phyloP scores from a whole-genome alignment of 2,329 filamentous ascomycete species.

The Keithomyces neogunnii region DNA sequence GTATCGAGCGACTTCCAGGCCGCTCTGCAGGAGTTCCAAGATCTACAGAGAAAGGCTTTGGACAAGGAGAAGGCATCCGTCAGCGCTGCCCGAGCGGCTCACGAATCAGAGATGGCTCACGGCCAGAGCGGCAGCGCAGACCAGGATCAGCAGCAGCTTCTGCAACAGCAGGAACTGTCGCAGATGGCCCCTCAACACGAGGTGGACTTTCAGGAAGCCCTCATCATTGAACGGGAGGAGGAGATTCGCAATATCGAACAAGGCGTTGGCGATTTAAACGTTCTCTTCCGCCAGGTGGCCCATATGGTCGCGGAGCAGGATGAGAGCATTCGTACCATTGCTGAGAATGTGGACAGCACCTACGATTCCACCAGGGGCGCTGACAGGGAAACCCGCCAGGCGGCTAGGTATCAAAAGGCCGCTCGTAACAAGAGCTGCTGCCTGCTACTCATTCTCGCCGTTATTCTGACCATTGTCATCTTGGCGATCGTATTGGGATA shows the following conservation, averaged over 20 bases:
- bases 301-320: constrained; percentile 95
- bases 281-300: constrained; percentile 95
- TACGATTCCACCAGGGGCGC: constrained; percentile 76
- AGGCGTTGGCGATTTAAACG: constrained; percentile 89
- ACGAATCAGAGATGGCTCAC: constrained; percentile 45
- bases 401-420: constrained; percentile 88
- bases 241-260: constrained; percentile 98
- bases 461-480: constrained; percentile 84
- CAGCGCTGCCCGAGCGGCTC: constrained; percentile 70
- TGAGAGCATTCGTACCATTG: constrained; percentile 75
- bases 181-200: constrained; percentile 86
- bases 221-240: constrained; percentile 92
- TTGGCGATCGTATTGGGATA: constrained; percentile 75
- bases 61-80: constrained; percentile 89
- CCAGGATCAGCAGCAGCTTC: constrained; percentile 25
- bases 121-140: constrained; percentile 12
- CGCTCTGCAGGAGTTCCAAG: constrained; percentile 83
- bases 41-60: constrained; percentile 78
- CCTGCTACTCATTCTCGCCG: constrained; percentile 74
- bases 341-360: constrained; percentile 78
- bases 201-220: constrained; percentile 91
- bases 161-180: constrained; percentile 63
- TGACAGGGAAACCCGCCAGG: constrained; percentile 75
- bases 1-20: constrained; percentile 88
- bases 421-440: constrained; percentile 93